A percentile compares a stretch with the other conserved stretches of the same genome.
Evolutionary conservation across 2,329 filamentous ascomycete genomes (phyloP).

Genomic region (Aspergillus thermomutatus): DNA sequence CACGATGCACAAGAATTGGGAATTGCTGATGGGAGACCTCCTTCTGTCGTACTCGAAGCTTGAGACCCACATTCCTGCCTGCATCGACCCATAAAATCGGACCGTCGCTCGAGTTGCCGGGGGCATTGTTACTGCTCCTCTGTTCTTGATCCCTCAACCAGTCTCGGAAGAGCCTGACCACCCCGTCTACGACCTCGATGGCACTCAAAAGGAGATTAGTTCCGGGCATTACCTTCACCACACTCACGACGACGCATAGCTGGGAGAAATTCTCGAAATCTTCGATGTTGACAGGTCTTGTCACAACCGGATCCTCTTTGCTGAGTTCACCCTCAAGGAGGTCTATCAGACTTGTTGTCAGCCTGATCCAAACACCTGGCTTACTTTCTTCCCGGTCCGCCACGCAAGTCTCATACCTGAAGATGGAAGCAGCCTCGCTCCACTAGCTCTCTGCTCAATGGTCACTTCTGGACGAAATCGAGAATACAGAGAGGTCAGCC

Average conservation of each 20-base stretch:
- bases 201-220: constrained; percentile 62
- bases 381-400: not conserved
- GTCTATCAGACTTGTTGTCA: constrained; percentile 6
- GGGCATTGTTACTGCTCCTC: not conserved
- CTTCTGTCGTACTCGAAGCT: constrained; percentile 60
- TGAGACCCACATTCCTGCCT: constrained; percentile 62
- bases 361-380: not conserved
- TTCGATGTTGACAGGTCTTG: constrained; percentile 63
- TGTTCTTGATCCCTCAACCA: constrained; percentile 58
- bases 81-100: constrained; percentile 67
- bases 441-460: constrained; percentile 36
- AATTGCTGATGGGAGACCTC: constrained; percentile 40
- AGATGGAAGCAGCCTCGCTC: constrained; percentile 5
- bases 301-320: constrained; percentile 38
- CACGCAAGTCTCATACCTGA: constrained; percentile 12
- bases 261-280: constrained; percentile 71
- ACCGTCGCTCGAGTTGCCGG: constrained; percentile 18
- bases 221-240: constrained; percentile 64
- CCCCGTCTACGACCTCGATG: constrained; percentile 63
- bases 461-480: constrained; percentile 65
- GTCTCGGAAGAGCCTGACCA: constrained; percentile 67
- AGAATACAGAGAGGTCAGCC: constrained; percentile 61
- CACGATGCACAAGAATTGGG: constrained; percentile 55
- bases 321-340: not conserved
- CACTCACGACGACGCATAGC: constrained; percentile 63